Percentiles rank a stretch among this genome's conserved stretches.
phyloP scores from a whole-genome alignment of 1,284 basidiomycete species.

The Tausonia pullulans region DNA sequence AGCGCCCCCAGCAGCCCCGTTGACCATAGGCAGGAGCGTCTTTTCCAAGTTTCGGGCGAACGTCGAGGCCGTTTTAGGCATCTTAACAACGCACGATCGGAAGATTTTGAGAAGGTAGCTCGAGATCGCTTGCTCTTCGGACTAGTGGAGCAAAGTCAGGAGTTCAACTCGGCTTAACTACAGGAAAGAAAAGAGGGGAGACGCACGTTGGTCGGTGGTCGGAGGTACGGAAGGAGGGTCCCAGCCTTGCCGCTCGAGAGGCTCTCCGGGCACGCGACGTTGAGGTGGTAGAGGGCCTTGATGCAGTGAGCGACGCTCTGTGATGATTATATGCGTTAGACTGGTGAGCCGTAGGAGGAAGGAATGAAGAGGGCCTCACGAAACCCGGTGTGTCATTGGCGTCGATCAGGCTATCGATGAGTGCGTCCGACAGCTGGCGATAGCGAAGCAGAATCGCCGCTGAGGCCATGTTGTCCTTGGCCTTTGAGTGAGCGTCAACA shows the following conservation, averaged over 20 bases:
- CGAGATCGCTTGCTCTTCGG: conserved; percentile 67
- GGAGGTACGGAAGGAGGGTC: conserved; percentile 73
- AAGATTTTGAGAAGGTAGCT: conserved; percentile 84
- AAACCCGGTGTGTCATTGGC: conserved; percentile 36
- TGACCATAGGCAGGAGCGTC: conserved; percentile 72
- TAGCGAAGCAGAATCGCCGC: conserved; percentile 50
- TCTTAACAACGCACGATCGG: conserved; percentile 65
- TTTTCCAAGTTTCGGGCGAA: conserved; percentile 75
- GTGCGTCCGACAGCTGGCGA: conserved; percentile 61
- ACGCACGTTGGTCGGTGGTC: conserved; percentile 59
- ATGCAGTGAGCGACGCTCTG: conserved; percentile 71
- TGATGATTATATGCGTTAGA: not conserved
- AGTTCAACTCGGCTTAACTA: not conserved
- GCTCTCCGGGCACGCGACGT: conserved; percentile 63
- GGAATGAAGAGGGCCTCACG: conserved; percentile 15
- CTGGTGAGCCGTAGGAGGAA: no score
- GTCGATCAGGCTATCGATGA: conserved; percentile 81
- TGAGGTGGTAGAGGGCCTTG: conserved; percentile 69
- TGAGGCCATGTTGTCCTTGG: conserved; percentile 33
- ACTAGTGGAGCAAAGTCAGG: conserved; percentile 37
- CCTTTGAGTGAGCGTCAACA: conserved; percentile 50
- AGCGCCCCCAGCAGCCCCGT: conserved; percentile 59
- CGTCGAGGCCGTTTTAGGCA: conserved; percentile 75
- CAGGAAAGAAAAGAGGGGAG: not conserved
- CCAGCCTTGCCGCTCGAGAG: conserved; percentile 70